Base-by-base conservation (phyloP, 495 filamentous ascomycete genomes). In the Hypoxylon trugodes region DNA sequence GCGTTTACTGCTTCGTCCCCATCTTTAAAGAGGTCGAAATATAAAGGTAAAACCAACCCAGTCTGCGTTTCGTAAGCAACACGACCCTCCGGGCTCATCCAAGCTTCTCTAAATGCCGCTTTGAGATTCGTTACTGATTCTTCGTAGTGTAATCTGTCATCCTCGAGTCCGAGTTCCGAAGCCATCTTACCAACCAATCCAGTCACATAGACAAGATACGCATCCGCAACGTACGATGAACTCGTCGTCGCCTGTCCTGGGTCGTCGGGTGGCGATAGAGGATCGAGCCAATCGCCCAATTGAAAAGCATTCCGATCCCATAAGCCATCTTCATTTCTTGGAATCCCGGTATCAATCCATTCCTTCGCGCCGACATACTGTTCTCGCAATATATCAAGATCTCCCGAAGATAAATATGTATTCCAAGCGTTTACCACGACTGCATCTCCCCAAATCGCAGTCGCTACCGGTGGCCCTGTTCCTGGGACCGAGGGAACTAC, bases 211-310 rank as follows among this genome's bases (percentile, higher is more conserved):
- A 81, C 69, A 4, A 86, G 72, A 66, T 83, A 84, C 4, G 82
- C 79, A 46, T 86, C 80, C 12, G 80, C 75, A 3, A 83, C 79
- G 9, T 82, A 74, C 3, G 67, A 69, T 0, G 71, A 59, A 48
- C 75, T 73, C 9, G 80, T 82, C 5, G 74, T 75, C 0, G 73
- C 73, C 28, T 69, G 43, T 1, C 74, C 79, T 0, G 82, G 71
- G 7, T 74, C 57, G 4, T 80, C 68, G 0, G 77, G 61, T 0
- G 81, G 82, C 0, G 83, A 73, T 12, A 70, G 69, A 0, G 82
- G 83, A 50, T 86, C 83, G 0, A 85, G 74, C 82, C 82, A 86
- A 62, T 86, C 82, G 2, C 75, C 80, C 10, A 73, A 74, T 56
- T 84, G 80, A 33, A 69, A 76, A n/a, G 52, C 60, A 0, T 62